phyloP scores from a whole-genome alignment of 1,284 basidiomycete genomes.

The Ustilago hordei region DNA sequence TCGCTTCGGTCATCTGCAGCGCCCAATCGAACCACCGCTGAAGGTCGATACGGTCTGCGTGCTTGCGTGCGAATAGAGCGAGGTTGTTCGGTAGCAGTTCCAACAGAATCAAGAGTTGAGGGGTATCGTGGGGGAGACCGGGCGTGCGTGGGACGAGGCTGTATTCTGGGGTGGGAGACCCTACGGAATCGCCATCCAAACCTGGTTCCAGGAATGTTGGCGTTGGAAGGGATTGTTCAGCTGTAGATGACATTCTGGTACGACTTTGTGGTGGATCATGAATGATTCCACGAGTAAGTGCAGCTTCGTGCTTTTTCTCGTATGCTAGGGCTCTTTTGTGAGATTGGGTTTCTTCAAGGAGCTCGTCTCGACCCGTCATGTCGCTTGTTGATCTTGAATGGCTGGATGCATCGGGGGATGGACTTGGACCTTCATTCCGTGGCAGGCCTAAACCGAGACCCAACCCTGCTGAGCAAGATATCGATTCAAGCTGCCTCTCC shows the following conservation, averaged over 20 bases:
- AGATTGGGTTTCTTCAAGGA: constrained; percentile 24
- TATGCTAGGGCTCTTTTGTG: constrained; percentile 33
- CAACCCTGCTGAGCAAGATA: not conserved
- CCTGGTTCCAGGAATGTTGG: constrained; percentile 37
- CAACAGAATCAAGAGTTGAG: constrained; percentile 64
- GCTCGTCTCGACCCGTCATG: constrained; percentile 39
- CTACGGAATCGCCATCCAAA: constrained; percentile 22
- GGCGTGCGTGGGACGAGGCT: not conserved
- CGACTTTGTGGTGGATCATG: constrained; percentile 10
- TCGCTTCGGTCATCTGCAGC: constrained; percentile 48
- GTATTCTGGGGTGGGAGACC: not conserved
- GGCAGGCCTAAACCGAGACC: constrained; percentile 31
- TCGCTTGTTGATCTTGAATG: constrained; percentile 53
- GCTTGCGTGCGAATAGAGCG: constrained; percentile 42
- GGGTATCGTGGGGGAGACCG: constrained; percentile 34
- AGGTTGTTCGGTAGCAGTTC: constrained; percentile 64
- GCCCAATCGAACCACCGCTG: constrained; percentile 64
- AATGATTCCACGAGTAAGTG: constrained; percentile 16
- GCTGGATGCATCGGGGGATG: constrained; percentile 1
- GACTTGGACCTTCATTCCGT: not conserved
- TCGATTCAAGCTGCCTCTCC: not conserved
- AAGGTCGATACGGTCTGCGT: constrained; percentile 49
- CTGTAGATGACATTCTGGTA: constrained; percentile 10
- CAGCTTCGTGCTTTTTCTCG: constrained; percentile 29
- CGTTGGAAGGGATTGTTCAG: constrained; percentile 2